phyloP scores from a whole-genome alignment of 225 moss, liverwort and hornwort genomes.

The Marchantia paleacea region DNA sequence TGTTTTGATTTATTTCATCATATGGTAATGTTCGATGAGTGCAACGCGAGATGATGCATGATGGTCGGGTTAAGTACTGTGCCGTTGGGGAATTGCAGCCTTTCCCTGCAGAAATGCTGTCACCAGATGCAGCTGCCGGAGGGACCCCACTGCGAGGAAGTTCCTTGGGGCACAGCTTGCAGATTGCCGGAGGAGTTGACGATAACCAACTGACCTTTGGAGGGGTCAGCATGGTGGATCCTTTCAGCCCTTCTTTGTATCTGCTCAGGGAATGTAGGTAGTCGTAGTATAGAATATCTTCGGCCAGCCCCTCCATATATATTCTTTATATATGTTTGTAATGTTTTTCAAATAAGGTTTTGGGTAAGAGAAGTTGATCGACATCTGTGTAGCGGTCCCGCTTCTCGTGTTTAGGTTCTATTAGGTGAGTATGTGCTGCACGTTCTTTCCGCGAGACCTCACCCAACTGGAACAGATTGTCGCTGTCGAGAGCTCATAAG shows the following conservation, averaged over 20 bases:
- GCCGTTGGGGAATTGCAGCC: conserved; percentile 48
- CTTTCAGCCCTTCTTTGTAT: conserved; percentile 92
- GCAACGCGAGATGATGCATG: not conserved
- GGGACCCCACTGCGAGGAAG: conserved; percentile 58
- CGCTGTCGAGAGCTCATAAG: conserved; percentile 4
- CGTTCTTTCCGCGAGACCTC: conserved; percentile 12
- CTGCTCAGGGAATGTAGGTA: conserved; percentile 93
- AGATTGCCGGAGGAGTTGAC: conserved; percentile 28
- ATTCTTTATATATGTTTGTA: conserved; percentile 37
- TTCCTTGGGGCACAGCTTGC: conserved; percentile 53
- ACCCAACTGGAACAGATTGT: conserved; percentile 6
- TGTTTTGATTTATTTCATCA: no score
- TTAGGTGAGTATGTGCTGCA: conserved; percentile 25
- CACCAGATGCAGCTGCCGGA: conserved; percentile 69
- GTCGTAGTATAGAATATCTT: conserved; percentile 32
- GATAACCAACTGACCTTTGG: conserved; percentile 54
- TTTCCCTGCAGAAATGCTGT: conserved; percentile 56
- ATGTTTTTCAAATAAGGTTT: conserved; percentile 41
- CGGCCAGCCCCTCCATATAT: conserved; percentile 21
- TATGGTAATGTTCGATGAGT: not conserved
- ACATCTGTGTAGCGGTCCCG: conserved; percentile 6
- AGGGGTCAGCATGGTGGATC: conserved; percentile 52
- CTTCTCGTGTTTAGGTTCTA: conserved; percentile 20
- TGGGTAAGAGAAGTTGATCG: not conserved
- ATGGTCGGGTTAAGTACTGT: not conserved